Evolutionary conservation across 2,329 filamentous ascomycete genomes (phyloP), one percentile per base, ranked within the genome.

Genomic region (Lachnellula hyalina): DNA sequence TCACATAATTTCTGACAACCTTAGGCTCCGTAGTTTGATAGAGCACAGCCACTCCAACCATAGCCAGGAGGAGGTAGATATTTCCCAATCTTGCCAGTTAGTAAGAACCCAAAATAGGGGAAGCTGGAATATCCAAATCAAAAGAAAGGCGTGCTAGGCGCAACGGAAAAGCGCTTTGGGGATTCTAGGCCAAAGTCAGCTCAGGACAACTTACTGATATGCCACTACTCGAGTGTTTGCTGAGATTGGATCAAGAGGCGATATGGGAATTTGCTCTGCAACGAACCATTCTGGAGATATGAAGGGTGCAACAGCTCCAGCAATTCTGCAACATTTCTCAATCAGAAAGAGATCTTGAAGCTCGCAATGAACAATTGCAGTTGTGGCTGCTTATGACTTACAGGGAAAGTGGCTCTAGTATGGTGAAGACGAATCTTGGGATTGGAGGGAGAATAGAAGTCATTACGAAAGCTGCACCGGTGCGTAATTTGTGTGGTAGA

Each of bases 371-470:
- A 41, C 47, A 28, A n/a, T 40, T 40, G 17, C 15, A 8, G 36
- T 7, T 40, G 36, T 9, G 14, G 36, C 36, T 40, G 5, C 36
- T 8, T 6, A 15, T 40, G 49, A 57, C 78, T 72, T 76, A 87
- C 84, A 87, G 75, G 19, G 84, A 85, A 56, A 88, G 74, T 34
- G 86, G 86, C 70, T 90, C 86, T 42, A 88, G 67, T 52, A 88
- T 69, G 32, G 83, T 86, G 61, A 90, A 88, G 48, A 88, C 73
- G 47, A 86, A 68, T 56, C 84, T 77, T 12, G 86, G 86, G 64
- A 88, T 75, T 3, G 76, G 66, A 2, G 86, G 85, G 21, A 90
- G 76, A 58, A 80, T 77, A 28, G 83, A 77, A 11, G 83, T 75
- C 84, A 86, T 86, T 47, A 21, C 59, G 40, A 9, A 17, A 40